Base-by-base conservation (phyloP, 163 green algal species). In the Prototheca cutis region DNA sequence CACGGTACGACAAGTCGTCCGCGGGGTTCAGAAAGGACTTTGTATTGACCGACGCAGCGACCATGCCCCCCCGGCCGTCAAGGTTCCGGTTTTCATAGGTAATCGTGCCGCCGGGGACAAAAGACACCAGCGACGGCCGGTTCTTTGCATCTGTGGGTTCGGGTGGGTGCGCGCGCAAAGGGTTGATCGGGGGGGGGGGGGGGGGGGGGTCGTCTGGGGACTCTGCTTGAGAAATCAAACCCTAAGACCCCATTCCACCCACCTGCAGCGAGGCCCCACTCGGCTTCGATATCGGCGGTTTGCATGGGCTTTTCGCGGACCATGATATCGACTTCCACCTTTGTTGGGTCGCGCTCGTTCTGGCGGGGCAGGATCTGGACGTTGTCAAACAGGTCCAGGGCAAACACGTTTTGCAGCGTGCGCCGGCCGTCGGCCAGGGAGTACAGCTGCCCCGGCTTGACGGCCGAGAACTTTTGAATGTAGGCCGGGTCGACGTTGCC, bases 41-140 rank as follows among this genome's bases (percentile, higher is more conserved):
- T 48, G 83, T 83, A 31, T 66, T 83, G 48, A 91, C 52, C 52
- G 47, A 81, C 19, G 72, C 86, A 23, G 74, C 78, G 4, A 90
- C 29, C 48, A 72, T 64, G n/a, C 25, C 58, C 25, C 18, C 73
- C 31, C 51, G 62, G 23, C 59, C 28, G 33, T 53, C 59, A 49
- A 98, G 65, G 78, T 96, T 96, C 58, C 86, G 75, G 71, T 96
- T 77, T 62, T 90, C 87, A 28, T 93, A 83, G 25, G 90, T 87
- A 25, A 98, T 76, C 40, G 58, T 84, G 24, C 53, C 60, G 40
- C 74, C 90, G 4, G 90, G 90, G 23, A 90, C 72, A 32, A 92
- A 52, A 13, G 62, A 77, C 47, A 88, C 82, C n/a, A 93, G 68
- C 25, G 52, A 73, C n/a, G 91, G 72, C 51, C 42, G 23, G 42